phyloP scores from a whole-genome alignment of 2,329 filamentous ascomycete genomes.

The Gliomastix tumulicola region DNA sequence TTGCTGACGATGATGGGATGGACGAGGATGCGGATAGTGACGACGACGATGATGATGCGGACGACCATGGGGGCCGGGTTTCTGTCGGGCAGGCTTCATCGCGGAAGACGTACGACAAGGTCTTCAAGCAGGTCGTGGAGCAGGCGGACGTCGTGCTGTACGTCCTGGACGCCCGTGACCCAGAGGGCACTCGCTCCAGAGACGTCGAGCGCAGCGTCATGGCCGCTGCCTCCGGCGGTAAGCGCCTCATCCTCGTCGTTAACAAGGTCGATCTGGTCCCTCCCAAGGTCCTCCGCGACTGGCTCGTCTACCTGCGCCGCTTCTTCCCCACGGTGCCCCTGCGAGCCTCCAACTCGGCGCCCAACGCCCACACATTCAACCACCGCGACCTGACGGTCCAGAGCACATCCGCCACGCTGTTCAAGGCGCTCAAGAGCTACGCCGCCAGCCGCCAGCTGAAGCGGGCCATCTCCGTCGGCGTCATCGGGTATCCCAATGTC shows the following conservation, averaged over 20 bases:
- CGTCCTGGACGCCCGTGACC: slow-evolving; percentile 86
- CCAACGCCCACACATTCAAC: slow-evolving; percentile 86
- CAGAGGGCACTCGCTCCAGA: slow-evolving; percentile 81
- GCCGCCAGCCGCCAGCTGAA: slow-evolving; percentile 79
- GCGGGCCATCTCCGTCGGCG: slow-evolving; percentile 82
- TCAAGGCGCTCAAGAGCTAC: slow-evolving; percentile 85
- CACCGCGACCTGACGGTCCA: slow-evolving; percentile 85
- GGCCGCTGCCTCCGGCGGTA: slow-evolving; percentile 76
- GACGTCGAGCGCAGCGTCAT: slow-evolving; percentile 88
- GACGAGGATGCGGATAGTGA: slow-evolving; percentile 35
- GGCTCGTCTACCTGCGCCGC: slow-evolving; percentile 76
- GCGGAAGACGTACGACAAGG: slow-evolving; percentile 85
- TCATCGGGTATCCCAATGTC: slow-evolving; percentile 94
- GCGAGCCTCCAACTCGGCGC: slow-evolving; percentile 72
- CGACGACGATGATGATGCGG: slow-evolving; percentile 47
- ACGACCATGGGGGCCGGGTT: slow-evolving; percentile 43
- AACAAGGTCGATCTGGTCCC: slow-evolving; percentile 96
- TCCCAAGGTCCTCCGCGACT: slow-evolving; percentile 71
- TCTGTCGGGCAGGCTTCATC: slow-evolving; percentile 54
- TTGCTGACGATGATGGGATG: slow-evolving; percentile 48
- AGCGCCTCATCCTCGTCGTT: slow-evolving; percentile 82
- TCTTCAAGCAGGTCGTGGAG: slow-evolving; percentile 89
- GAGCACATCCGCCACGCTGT: slow-evolving; percentile 76
- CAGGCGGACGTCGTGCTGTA: slow-evolving; percentile 87
- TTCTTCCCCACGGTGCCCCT: slow-evolving; percentile 90